Evolutionary conservation across 257 asterid genomes (phyloP).

Genomic region (Primulina tabacum): DNA sequence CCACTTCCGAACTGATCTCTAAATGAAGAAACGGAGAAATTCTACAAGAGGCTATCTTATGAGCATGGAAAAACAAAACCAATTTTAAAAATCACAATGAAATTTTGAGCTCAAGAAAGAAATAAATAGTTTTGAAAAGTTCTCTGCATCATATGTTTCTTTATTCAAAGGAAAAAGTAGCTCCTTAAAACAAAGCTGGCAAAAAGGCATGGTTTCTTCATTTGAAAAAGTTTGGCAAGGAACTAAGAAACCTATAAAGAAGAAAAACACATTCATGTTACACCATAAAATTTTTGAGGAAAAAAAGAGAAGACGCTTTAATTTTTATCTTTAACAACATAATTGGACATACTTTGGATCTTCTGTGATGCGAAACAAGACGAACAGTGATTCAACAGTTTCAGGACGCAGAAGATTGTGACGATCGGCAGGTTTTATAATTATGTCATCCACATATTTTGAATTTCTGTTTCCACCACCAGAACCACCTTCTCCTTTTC

Average conservation of each 20-base stretch:
- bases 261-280: neutral
- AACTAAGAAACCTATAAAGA: neutral
- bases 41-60: neutral
- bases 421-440: slow-evolving; percentile 79
- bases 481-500: slow-evolving; percentile 48
- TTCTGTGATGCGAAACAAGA: slow-evolving; percentile 86
- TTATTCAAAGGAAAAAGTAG: neutral
- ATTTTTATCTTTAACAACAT: neutral
- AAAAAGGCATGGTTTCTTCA: neutral
- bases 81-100: neutral
- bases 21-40: neutral
- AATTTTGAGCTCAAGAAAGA: neutral
- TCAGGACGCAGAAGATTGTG: slow-evolving; percentile 98
- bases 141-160: neutral
- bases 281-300: neutral
- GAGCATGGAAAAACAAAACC: neutral
- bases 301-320: neutral
- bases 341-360: slow-evolving; percentile 66
- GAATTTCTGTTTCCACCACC: slow-evolving; percentile 81
- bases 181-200: neutral
- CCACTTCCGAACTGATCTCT: neutral
- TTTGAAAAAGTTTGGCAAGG: neutral
- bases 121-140: neutral
- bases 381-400: slow-evolving; percentile 87
- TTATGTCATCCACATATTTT: slow-evolving; percentile 67